Evolutionary conservation across 306 rosid genomes (phyloP).

Genomic region (Glycine tomentella): DNA sequence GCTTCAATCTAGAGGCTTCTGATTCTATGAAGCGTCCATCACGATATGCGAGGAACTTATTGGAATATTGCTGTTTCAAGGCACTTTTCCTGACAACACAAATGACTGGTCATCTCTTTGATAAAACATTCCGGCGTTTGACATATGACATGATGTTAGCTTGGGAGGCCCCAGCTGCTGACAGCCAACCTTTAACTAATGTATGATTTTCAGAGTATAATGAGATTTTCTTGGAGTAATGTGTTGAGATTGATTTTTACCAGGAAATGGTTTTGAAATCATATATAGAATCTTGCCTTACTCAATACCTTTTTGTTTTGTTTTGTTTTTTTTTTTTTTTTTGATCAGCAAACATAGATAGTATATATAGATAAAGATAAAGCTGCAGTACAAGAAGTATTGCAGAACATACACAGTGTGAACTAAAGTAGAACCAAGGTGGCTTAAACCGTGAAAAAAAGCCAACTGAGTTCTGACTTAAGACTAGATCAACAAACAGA

Average conservation of each 20-base stretch:
- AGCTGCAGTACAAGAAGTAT: too few relatives aligned
- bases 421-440: too few relatives aligned
- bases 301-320: background rate
- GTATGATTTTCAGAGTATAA: constrained; percentile 51
- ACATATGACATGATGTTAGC: constrained; percentile 96
- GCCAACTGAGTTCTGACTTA: too few relatives aligned
- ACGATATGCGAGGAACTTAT: constrained; percentile 79
- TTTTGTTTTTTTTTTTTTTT: too few relatives aligned
- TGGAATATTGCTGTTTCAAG: constrained; percentile 94
- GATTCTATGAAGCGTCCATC: constrained; percentile 78
- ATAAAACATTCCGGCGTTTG: constrained; percentile 81
- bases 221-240: constrained; percentile 28
- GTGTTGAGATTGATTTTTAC: constrained; percentile 16
- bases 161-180: constrained; percentile 88
- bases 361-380: too few relatives aligned
- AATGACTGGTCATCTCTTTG: constrained; percentile 72
- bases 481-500: too few relatives aligned
- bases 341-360: too few relatives aligned
- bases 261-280: constrained; percentile 23
- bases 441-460: too few relatives aligned
- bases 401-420: too few relatives aligned
- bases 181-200: constrained; percentile 71
- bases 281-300: constrained; percentile 32
- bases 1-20: constrained; percentile 86
- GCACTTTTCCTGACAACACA: constrained; percentile 81